Percentiles rank a stretch among this genome's conserved stretches.
phyloP scores from a whole-genome alignment of 1,139 yeast species.

The Pichia sp. region DNA sequence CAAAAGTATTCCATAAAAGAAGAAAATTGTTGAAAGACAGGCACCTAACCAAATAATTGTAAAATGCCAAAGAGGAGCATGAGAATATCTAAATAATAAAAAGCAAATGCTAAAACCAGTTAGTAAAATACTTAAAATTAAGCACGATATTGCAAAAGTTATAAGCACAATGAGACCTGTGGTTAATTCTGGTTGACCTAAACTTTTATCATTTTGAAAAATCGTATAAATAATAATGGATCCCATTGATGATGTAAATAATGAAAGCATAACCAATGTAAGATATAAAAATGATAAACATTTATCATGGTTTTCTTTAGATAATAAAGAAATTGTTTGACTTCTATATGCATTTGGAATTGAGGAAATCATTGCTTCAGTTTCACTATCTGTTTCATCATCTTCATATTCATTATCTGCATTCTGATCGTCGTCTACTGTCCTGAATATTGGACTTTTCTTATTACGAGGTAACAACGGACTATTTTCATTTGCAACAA shows the following conservation, averaged over 20 bases:
- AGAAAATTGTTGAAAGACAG: conserved; percentile 10
- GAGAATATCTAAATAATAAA: conserved; percentile 22
- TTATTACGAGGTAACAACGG: conserved; percentile 7
- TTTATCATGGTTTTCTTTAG: conserved; percentile 36
- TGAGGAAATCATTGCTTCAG: conserved; percentile 4
- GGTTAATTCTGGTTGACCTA: conserved; percentile 8
- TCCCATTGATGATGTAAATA: conserved; percentile 41
- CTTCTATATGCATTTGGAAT: not conserved
- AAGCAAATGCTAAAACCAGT: conserved; percentile 27
- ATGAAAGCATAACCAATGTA: conserved; percentile 36
- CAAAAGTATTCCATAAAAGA: conserved; percentile 10
- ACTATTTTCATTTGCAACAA: conserved; percentile 1
- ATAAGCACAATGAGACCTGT: conserved; percentile 20
- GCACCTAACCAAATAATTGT: conserved; percentile 25
- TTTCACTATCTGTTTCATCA: conserved; percentile 14
- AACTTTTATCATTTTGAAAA: conserved; percentile 13
- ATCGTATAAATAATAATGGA: conserved; percentile 34
- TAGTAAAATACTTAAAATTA: conserved; percentile 23
- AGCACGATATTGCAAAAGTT: conserved; percentile 26
- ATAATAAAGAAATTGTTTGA: conserved; percentile 7
- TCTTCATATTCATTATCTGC: conserved; percentile 13
- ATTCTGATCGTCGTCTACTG: conserved; percentile 5
- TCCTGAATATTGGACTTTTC: conserved; percentile 8
- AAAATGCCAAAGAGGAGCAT: conserved; percentile 30
- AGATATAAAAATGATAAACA: conserved; percentile 43